Percentiles rank a stretch among this genome's conserved stretches.
phyloP scores from a whole-genome alignment of 768 basidiomycete genomes.

The Infundibulicybe gibba region DNA sequence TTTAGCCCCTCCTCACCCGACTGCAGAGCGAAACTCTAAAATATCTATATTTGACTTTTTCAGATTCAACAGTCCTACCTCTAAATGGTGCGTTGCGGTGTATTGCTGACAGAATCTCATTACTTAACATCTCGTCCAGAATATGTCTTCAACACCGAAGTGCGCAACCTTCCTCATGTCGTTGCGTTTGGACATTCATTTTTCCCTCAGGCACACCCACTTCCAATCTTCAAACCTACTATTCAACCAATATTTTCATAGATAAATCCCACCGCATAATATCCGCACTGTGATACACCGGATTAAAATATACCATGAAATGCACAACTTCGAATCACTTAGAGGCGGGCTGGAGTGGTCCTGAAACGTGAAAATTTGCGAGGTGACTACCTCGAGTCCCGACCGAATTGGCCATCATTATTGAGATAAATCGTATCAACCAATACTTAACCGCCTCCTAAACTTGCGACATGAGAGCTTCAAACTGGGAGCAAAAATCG shows the following conservation, averaged over 20 bases:
- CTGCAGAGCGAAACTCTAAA: slow-evolving; percentile 84
- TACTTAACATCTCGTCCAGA: slow-evolving; percentile 50
- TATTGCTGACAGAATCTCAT: not conserved
- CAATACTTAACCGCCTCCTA: no score
- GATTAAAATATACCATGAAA: no score
- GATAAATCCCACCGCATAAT: no score
- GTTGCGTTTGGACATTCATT: not conserved
- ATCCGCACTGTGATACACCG: no score
- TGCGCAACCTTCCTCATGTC: not conserved
- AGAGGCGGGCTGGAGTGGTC: no score
- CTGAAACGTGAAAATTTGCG: no score
- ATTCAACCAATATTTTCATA: slow-evolving; percentile 26
- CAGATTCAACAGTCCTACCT: slow-evolving; percentile 70
- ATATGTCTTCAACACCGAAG: not conserved
- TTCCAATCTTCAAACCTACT: slow-evolving; percentile 64
- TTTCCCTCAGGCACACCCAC: slow-evolving; percentile 1
- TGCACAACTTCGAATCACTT: no score
- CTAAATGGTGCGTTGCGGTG: slow-evolving; percentile 53
- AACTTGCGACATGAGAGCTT: no score
- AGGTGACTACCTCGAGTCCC: no score
- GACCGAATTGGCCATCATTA: no score
- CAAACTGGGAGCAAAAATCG: no score
- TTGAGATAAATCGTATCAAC: no score
- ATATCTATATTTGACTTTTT: slow-evolving; percentile 88
- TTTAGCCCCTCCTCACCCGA: slow-evolving; percentile 2